phyloP scores from a whole-genome alignment of 2,329 filamentous ascomycete genomes.

The Colletotrichum incanum region DNA sequence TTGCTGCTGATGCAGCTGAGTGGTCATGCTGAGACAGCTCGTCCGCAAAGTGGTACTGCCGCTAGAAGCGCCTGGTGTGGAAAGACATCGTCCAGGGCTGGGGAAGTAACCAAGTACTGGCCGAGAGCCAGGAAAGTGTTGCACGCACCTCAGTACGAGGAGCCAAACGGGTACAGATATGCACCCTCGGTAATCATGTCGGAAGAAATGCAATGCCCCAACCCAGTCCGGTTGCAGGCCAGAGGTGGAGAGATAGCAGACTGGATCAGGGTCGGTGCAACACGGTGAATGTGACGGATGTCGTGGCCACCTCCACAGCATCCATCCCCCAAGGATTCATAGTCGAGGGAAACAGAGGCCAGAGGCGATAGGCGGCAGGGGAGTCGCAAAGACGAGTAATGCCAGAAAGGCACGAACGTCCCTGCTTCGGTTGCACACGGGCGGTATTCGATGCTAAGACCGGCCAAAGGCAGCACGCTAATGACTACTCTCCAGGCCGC shows the following conservation, averaged over 20 bases:
- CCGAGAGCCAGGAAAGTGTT: neutral
- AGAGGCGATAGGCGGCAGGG: neutral
- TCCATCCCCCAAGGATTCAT: neutral
- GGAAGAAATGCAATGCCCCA: conserved; percentile 12
- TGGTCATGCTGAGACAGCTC: conserved; percentile 1
- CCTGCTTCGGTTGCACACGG: neutral
- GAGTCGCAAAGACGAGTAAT: neutral
- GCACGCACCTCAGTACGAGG: neutral
- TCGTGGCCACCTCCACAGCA: neutral
- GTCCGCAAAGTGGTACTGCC: neutral
- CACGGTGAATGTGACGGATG: neutral
- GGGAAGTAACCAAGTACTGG: neutral
- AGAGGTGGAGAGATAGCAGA: neutral
- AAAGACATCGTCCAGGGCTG: neutral
- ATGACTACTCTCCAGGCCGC: neutral
- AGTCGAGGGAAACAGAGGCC: neutral
- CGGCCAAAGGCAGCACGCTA: neutral
- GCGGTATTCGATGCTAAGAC: neutral
- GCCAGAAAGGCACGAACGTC: neutral
- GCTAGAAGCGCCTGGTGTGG: conserved; percentile 18
- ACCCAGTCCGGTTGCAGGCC: neutral
- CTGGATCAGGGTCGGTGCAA: neutral
- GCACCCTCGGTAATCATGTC: conserved; percentile 10
- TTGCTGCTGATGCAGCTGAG: neutral
- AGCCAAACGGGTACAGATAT: neutral